phyloP scores from a whole-genome alignment of 352 stramenopile genomes.

The Pythium volutum region DNA sequence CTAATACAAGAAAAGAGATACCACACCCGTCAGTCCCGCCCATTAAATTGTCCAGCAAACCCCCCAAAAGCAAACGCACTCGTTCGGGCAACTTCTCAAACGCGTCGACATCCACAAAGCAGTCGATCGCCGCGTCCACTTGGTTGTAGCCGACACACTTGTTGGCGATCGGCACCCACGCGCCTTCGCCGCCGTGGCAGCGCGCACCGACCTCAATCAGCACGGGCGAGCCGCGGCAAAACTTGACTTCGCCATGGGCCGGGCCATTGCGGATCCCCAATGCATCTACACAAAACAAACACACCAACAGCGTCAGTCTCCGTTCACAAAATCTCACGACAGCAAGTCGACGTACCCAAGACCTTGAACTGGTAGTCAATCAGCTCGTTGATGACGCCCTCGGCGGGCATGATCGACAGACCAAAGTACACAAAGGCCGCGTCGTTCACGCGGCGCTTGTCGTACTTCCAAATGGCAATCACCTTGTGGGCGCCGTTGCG shows the following conservation, averaged over 20 bases:
- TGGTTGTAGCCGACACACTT: slow-evolving; percentile 94
- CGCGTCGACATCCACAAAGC: slow-evolving; percentile 53
- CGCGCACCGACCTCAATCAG: slow-evolving; percentile 95
- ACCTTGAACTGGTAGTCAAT: slow-evolving; percentile 86
- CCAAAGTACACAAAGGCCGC: slow-evolving; percentile 95
- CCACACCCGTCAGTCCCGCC: background rate
- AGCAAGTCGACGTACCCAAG: slow-evolving; percentile 28
- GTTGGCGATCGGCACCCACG: slow-evolving; percentile 90
- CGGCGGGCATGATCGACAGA: slow-evolving; percentile 66
- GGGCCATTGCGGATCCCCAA: slow-evolving; percentile 74
- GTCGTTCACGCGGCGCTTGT: slow-evolving; percentile 94
- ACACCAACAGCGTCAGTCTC: background rate
- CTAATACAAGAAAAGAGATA: slow-evolving; percentile 20
- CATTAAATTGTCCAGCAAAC: background rate
- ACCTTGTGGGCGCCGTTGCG: slow-evolving; percentile 93
- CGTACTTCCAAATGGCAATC: slow-evolving; percentile 96
- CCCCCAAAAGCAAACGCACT: slow-evolving; percentile 25
- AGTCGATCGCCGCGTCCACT: slow-evolving; percentile 88
- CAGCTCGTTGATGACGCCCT: slow-evolving; percentile 67
- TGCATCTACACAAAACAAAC: slow-evolving; percentile 34
- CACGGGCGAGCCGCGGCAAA: slow-evolving; percentile 82
- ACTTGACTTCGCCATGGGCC: slow-evolving; percentile 83
- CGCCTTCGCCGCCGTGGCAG: slow-evolving; percentile 95
- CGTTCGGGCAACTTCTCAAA: slow-evolving; percentile 63
- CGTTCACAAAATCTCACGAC: background rate